phyloP scores from a whole-genome alignment of 306 rosid species.

The Prosopis cineraria region DNA sequence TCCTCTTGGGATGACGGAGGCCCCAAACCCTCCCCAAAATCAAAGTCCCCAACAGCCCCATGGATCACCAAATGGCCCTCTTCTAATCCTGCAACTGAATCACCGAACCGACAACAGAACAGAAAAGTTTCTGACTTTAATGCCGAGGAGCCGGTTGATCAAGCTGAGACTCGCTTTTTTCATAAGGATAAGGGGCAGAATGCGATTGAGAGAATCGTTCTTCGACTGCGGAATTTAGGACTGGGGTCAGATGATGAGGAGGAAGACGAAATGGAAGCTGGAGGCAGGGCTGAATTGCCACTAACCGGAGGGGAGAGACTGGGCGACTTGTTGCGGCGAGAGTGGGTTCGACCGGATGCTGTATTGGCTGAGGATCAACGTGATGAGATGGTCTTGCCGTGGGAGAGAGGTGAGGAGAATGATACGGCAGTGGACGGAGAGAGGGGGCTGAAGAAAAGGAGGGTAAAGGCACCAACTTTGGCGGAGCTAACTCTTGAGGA shows the following conservation, averaged over 20 bases:
- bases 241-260: slow-evolving; percentile 56
- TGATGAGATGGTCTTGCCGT: slow-evolving; percentile 54
- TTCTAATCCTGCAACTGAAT: slow-evolving; percentile 22
- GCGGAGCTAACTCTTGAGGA: slow-evolving; percentile 91
- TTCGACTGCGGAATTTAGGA: slow-evolving; percentile 74
- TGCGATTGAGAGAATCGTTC: slow-evolving; percentile 78
- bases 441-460: slow-evolving; percentile 48
- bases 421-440: slow-evolving; percentile 34
- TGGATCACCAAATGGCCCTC: slow-evolving; percentile 71
- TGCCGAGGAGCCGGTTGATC: slow-evolving; percentile 37
- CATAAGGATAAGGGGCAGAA: slow-evolving; percentile 50
- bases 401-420: slow-evolving; percentile 63
- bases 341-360: slow-evolving; percentile 80
- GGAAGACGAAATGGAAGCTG: slow-evolving; percentile 33
- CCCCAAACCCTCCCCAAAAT: slow-evolving; percentile 30
- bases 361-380: slow-evolving; percentile 45
- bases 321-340: slow-evolving; percentile 67
- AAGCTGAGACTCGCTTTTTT: slow-evolving; percentile 34
- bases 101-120: slow-evolving; percentile 10
- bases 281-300: slow-evolving; percentile 42
- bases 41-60: slow-evolving; percentile 47
- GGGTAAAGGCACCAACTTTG: slow-evolving; percentile 57
- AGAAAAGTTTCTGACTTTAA: slow-evolving; percentile 6
- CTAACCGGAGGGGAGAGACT: slow-evolving; percentile 62
- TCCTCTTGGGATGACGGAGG: not conserved